phyloP scores from a whole-genome alignment of 768 basidiomycete species.

The Mycena albidolilacea region DNA sequence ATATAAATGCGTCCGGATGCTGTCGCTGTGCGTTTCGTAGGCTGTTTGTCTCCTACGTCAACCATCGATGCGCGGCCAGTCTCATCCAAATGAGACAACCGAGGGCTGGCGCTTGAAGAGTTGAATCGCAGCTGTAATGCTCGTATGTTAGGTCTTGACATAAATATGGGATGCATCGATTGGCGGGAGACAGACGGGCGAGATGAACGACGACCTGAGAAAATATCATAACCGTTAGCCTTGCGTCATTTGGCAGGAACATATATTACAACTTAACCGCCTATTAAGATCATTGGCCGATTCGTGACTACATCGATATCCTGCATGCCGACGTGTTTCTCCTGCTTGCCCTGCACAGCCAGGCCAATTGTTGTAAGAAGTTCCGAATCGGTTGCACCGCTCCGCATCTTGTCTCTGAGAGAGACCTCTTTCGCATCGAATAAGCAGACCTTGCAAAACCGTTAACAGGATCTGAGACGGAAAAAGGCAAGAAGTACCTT shows the following conservation, averaged over 20 bases:
- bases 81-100: conserved; percentile 81
- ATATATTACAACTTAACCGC: conserved; percentile 79
- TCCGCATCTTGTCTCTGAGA: conserved; percentile 80
- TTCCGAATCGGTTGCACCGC: conserved; percentile 74
- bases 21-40: conserved; percentile 78
- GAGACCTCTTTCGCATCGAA: conserved; percentile 91
- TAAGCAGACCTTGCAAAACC: conserved; percentile 74
- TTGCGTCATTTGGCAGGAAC: conserved; percentile 12
- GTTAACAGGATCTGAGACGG: conserved; percentile 14
- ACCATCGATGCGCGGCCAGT: conserved; percentile 87
- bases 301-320: conserved; percentile 83
- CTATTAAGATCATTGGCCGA: conserved; percentile 93
- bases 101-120: conserved; percentile 37
- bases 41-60: conserved; percentile 76
- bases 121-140: conserved; percentile 32
- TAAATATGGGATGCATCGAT: conserved; percentile 11
- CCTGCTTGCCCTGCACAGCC: conserved; percentile 81
- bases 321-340: conserved; percentile 90
- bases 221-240: conserved; percentile 6
- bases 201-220: neutral
- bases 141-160: neutral
- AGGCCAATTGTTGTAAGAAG: conserved; percentile 71
- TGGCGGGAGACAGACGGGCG: conserved; percentile 6
- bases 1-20: conserved; percentile 84
- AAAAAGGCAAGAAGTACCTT: conserved; percentile 63